A percentile compares a stretch with the other conserved stretches of the same genome.
phyloP scores from a whole-genome alignment of 2,329 filamentous ascomycete genomes.

The Blumeria hordei region DNA sequence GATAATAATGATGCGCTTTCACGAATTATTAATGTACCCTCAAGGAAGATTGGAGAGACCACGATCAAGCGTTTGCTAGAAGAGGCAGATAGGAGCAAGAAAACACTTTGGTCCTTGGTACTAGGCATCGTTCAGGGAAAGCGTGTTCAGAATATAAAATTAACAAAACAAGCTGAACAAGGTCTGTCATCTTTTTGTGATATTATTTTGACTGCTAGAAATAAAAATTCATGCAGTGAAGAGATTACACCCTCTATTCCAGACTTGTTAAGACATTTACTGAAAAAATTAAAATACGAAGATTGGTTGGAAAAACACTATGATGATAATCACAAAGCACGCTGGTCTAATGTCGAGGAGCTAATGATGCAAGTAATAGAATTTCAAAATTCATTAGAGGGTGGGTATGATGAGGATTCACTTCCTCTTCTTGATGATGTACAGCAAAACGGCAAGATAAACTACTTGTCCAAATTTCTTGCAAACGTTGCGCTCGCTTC shows the following conservation, averaged over 20 bases:
- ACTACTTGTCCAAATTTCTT: conserved; percentile 51
- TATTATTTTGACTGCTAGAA: conserved; percentile 30
- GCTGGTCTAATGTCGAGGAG: conserved; percentile 79
- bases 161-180: conserved; percentile 28
- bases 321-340: conserved; percentile 47
- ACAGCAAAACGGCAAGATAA: conserved; percentile 40
- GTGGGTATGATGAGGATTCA: conserved; percentile 23
- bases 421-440: conserved; percentile 47
- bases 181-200: conserved; percentile 33
- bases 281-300: conserved; percentile 45
- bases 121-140: conserved; percentile 30
- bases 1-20: conserved; percentile 69
- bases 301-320: conserved; percentile 50
- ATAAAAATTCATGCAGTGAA: conserved; percentile 21
- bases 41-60: conserved; percentile 55
- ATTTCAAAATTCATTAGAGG: conserved; percentile 20
- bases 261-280: conserved; percentile 25
- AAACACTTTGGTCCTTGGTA: conserved; percentile 56
- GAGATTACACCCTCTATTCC: conserved; percentile 7
- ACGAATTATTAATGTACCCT: conserved; percentile 64
- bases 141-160: conserved; percentile 24
- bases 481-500: conserved; percentile 73
- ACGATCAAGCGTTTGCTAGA: conserved; percentile 52
- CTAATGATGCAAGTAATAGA: conserved; percentile 61
- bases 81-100: conserved; percentile 45